phyloP scores from a whole-genome alignment of 768 basidiomycete genomes.

The Suillus decipiens region DNA sequence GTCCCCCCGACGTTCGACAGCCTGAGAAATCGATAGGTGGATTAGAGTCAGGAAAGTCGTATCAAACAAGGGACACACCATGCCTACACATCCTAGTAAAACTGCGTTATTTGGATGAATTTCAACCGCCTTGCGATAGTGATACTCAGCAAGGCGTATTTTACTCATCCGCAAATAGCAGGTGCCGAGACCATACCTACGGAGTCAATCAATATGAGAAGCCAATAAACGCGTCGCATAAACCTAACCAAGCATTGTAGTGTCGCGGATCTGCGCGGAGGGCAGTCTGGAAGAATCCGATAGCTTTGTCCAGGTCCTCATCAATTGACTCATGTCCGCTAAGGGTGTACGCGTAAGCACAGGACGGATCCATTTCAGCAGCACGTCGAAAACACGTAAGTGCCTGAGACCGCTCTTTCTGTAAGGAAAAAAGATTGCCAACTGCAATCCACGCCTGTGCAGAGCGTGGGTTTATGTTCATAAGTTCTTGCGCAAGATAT shows the following conservation, averaged over 20 bases:
- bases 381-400: slow-evolving; percentile 94
- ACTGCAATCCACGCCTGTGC: slow-evolving; percentile 95
- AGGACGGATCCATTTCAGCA: slow-evolving; percentile 82
- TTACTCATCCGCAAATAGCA: slow-evolving; percentile 96
- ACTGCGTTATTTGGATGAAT: slow-evolving; percentile 96
- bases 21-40: slow-evolving; percentile 46
- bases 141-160: slow-evolving; percentile 91
- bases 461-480: slow-evolving; percentile 79
- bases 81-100: slow-evolving; percentile 93
- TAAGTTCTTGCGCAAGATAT: slow-evolving; percentile 89
- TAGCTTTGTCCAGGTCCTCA: slow-evolving; percentile 91
- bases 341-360: slow-evolving; percentile 94
- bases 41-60: slow-evolving; percentile 22
- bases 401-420: slow-evolving; percentile 92
- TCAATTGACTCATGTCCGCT: slow-evolving; percentile 97
- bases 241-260: slow-evolving; percentile 94
- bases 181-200: slow-evolving; percentile 97
- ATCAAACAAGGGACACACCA: slow-evolving; percentile 61
- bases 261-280: slow-evolving; percentile 89
- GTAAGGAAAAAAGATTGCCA: slow-evolving; percentile 93
- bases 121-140: slow-evolving; percentile 88
- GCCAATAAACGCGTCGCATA: background rate
- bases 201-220: slow-evolving; percentile 27
- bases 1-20: slow-evolving; percentile 84
- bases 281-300: slow-evolving; percentile 89